A percentile compares a stretch with the other conserved stretches of the same genome.
Conservation (phyloP, 257 asterid genomes). For the Plantago ovata region DNA sequence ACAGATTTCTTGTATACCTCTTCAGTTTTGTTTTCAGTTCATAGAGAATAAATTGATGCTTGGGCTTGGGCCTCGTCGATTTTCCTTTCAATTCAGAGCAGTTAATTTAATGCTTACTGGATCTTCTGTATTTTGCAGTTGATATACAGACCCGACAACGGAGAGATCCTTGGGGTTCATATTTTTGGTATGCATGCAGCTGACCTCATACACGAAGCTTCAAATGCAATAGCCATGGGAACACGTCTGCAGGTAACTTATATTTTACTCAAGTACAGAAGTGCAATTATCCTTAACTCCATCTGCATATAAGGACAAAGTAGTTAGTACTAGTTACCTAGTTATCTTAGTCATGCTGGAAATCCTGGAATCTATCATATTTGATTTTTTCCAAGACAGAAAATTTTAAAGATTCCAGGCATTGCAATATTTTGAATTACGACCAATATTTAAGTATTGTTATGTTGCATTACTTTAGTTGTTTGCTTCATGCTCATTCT, state of each 20-base stretch:
- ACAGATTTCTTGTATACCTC: neutral
- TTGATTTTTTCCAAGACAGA: too few relatives aligned
- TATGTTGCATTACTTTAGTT: neutral
- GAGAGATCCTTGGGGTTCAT: slow-evolving; percentile 94
- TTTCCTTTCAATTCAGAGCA: slow-evolving; percentile 8
- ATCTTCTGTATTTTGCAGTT: slow-evolving; percentile 50
- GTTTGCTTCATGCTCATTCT: slow-evolving; percentile 23
- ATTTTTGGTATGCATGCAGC: slow-evolving; percentile 94
- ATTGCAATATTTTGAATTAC: too few relatives aligned
- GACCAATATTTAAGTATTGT: too few relatives aligned
- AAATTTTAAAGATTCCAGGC: too few relatives aligned
- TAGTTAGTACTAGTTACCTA: too few relatives aligned
- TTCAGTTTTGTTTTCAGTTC: slow-evolving; percentile 1
- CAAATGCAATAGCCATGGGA: slow-evolving; percentile 90
- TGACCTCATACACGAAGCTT: slow-evolving; percentile 93
- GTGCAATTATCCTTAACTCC: neutral
- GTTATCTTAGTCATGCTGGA: neutral
- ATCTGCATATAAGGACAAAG: neutral
- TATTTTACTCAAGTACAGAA: slow-evolving; percentile 11
- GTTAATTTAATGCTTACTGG: slow-evolving; percentile 16
- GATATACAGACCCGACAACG: slow-evolving; percentile 86
- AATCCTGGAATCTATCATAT: too few relatives aligned
- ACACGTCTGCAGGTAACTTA: slow-evolving; percentile 69
- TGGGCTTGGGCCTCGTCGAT: neutral
- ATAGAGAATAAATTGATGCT: slow-evolving; percentile 9